phyloP scores from a whole-genome alignment of 768 basidiomycete genomes.

The Leucogyrophana mollusca region DNA sequence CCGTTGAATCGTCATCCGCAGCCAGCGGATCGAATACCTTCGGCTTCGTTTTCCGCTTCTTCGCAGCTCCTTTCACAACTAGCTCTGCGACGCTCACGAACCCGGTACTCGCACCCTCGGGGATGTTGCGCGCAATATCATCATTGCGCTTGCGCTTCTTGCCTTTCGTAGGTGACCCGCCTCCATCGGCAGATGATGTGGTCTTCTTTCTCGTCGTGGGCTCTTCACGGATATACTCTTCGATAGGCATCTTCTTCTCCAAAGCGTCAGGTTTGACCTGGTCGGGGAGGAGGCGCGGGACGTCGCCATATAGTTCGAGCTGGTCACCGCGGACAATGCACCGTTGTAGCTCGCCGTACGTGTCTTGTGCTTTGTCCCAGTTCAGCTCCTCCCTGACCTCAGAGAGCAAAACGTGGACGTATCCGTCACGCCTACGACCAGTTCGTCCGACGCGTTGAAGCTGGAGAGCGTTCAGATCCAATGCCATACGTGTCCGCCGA shows the following conservation, averaged over 20 bases:
- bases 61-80: constrained; percentile 45
- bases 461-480: constrained; percentile 37
- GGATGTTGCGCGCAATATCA: constrained; percentile 68
- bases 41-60: constrained; percentile 40
- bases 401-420: constrained; percentile 88
- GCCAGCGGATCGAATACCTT: constrained; percentile 48
- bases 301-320: constrained; percentile 92
- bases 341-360: constrained; percentile 86
- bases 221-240: constrained; percentile 61
- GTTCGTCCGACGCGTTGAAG: constrained; percentile 95
- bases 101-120: constrained; percentile 63
- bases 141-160: constrained; percentile 73
- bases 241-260: constrained; percentile 82
- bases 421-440: constrained; percentile 86
- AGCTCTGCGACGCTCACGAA: constrained; percentile 72
- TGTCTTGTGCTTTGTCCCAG: constrained; percentile 82
- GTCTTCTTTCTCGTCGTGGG: constrained; percentile 36
- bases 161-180: constrained; percentile 28
- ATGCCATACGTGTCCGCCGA: background rate
- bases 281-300: constrained; percentile 79
- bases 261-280: constrained; percentile 73
- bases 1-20: constrained; percentile 65
- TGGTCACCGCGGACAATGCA: constrained; percentile 82
- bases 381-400: constrained; percentile 90
- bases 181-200: constrained; percentile 20